Evolutionary conservation across 2,329 filamentous ascomycete genomes (phyloP).

Genomic region (Diaporthe destruens): DNA sequence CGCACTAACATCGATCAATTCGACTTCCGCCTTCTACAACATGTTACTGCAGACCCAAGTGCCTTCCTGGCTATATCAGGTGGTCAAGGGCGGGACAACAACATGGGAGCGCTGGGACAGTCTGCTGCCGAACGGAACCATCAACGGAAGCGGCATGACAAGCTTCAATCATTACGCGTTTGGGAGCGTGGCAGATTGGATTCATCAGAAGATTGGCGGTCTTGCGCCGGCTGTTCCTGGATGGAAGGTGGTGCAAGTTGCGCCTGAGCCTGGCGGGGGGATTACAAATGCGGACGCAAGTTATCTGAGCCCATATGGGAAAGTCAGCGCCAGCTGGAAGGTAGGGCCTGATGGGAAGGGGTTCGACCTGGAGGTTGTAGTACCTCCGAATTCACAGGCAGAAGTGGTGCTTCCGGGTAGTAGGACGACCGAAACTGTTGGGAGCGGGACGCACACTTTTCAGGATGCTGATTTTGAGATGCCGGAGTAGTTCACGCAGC

Average conservation of each 20-base stretch:
- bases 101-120: conserved; percentile 30
- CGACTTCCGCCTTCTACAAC: conserved; percentile 20
- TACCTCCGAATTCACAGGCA: conserved; percentile 14
- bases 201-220: conserved; percentile 25
- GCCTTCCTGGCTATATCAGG: conserved; percentile 32
- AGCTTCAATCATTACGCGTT: conserved; percentile 22
- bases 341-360: conserved; percentile 8
- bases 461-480: conserved; percentile 17
- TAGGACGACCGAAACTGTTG: not conserved
- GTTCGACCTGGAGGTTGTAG: not conserved
- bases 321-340: conserved; percentile 2
- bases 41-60: conserved; percentile 27
- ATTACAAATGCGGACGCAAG: not conserved
- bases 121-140: conserved; percentile 11
- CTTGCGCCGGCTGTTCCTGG: not conserved
- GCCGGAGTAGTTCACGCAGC: not conserved
- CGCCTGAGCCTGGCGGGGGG: conserved; percentile 7
- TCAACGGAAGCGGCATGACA: conserved; percentile 19
- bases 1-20: conserved; percentile 34
- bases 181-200: conserved; percentile 19
- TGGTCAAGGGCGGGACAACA: conserved; percentile 26
- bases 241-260: not conserved
- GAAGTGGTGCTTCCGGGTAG: conserved; percentile 3
- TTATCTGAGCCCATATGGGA: conserved; percentile 11
- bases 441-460: conserved; percentile 11